A percentile compares a stretch with the other conserved stretches of the same genome.
Conservation (phyloP, 768 basidiomycete genomes). For the Serendipita sp. region DNA sequence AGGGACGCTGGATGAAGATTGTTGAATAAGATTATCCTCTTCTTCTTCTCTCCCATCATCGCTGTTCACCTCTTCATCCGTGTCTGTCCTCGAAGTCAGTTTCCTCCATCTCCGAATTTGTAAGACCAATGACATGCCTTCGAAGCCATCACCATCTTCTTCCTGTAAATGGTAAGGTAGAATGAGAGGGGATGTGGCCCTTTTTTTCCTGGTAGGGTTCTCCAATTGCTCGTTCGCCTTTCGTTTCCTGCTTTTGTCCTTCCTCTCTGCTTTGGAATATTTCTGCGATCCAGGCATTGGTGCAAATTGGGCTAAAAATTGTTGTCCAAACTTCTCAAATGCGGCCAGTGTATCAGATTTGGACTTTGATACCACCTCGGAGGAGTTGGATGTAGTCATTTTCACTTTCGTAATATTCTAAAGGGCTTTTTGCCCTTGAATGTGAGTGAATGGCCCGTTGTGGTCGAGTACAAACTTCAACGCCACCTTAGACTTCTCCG, state of each 20-base stretch:
- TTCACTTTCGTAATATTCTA: too few relatives aligned
- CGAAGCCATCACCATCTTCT: background rate
- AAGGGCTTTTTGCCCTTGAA: too few relatives aligned
- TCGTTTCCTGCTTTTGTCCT: background rate
- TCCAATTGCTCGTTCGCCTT: background rate
- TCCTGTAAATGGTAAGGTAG: background rate
- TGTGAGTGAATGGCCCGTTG: too few relatives aligned
- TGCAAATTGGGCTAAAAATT: conserved; percentile 29
- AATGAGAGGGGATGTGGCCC: background rate
- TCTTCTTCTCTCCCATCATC: conserved; percentile 9
- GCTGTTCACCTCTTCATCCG: too few relatives aligned
- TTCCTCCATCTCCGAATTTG: too few relatives aligned
- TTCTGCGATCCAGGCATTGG: conserved; percentile 7
- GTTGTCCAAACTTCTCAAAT: conserved; percentile 30
- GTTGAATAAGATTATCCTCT: conserved; percentile 18
- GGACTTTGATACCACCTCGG: too few relatives aligned
- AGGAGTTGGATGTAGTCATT: too few relatives aligned
- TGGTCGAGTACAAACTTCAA: too few relatives aligned
- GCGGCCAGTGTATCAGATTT: conserved; percentile 9
- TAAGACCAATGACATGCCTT: background rate
- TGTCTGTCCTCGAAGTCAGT: too few relatives aligned
- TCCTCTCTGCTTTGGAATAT: too few relatives aligned
- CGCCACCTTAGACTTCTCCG: too few relatives aligned
- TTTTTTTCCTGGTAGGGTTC: conserved; percentile 14
- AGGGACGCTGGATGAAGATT: conserved; percentile 18